phyloP scores from a whole-genome alignment of 139 green algal species.

The Edaphochlamys debaryana region DNA sequence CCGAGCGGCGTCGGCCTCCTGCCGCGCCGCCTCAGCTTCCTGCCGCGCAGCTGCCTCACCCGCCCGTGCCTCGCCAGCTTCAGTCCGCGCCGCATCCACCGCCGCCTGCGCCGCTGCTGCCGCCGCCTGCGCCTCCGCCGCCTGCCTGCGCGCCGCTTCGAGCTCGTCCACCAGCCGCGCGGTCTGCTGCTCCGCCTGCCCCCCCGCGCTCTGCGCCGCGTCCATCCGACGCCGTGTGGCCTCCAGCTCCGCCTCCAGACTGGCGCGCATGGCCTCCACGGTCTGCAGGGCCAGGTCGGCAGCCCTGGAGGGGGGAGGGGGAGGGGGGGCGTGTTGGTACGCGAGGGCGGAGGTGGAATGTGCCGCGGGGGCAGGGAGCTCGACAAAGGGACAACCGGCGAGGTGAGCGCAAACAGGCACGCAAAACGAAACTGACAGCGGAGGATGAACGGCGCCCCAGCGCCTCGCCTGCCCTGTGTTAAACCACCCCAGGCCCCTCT shows the following conservation, averaged over 20 bases:
- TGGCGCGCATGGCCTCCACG: constrained; percentile 6
- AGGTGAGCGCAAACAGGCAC: no score
- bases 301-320: no score
- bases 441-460: no score
- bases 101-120: neutral
- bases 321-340: no score
- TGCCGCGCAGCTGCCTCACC: neutral
- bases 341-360: no score
- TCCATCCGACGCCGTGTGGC: neutral
- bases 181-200: neutral
- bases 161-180: neutral
- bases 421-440: no score
- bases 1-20: neutral
- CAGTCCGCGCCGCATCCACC: neutral
- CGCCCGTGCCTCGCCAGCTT: neutral
- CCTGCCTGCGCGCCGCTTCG: no score
- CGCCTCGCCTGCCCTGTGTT: no score
- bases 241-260: constrained; percentile 25
- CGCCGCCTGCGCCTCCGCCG: neutral
- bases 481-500: no score
- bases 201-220: neutral
- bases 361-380: no score
- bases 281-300: constrained; percentile 18
- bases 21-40: neutral
- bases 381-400: no score